Evolutionary conservation across 495 filamentous ascomycete species (phyloP).

Genomic region (Talaromyces stipitatus): DNA sequence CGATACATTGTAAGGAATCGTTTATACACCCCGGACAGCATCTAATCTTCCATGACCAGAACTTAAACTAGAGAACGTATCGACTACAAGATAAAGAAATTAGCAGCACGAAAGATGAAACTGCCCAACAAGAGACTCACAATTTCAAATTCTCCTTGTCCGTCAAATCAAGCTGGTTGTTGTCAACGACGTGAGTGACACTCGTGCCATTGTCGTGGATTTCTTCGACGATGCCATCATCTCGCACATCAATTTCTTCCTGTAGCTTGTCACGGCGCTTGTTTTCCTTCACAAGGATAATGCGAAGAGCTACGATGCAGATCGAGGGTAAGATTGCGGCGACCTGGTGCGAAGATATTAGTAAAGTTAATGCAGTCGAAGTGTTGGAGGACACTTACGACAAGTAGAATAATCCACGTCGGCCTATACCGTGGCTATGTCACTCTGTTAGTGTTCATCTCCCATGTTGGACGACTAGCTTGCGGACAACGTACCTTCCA

Average conservation of each 20-base stretch:
- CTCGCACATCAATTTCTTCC: slow-evolving; percentile 11
- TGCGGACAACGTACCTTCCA: slow-evolving; percentile 16
- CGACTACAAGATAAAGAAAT: not conserved
- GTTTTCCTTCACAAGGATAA: slow-evolving; percentile 23
- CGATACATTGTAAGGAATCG: no score
- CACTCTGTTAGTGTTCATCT: not conserved
- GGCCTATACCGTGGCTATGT: slow-evolving; percentile 26
- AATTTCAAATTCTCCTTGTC: slow-evolving; percentile 34
- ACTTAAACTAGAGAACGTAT: not conserved
- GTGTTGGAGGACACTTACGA: slow-evolving; percentile 14
- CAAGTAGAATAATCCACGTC: slow-evolving; percentile 34
- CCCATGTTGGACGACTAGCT: not conserved
- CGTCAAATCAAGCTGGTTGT: slow-evolving; percentile 33
- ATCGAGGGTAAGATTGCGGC: slow-evolving; percentile 20
- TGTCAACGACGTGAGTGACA: slow-evolving; percentile 24
- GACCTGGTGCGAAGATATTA: slow-evolving; percentile 11
- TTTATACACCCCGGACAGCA: no score
- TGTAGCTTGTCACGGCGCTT: slow-evolving; percentile 24
- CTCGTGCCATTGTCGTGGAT: slow-evolving; percentile 21
- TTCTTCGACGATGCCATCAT: slow-evolving; percentile 25
- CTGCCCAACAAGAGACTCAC: slow-evolving; percentile 14
- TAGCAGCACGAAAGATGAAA: not conserved
- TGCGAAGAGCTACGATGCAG: slow-evolving; percentile 18
- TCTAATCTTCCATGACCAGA: not conserved
- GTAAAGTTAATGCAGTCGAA: not conserved